Conservation (phyloP, 495 filamentous ascomycete genomes). For the Penicillium diatomitis region DNA sequence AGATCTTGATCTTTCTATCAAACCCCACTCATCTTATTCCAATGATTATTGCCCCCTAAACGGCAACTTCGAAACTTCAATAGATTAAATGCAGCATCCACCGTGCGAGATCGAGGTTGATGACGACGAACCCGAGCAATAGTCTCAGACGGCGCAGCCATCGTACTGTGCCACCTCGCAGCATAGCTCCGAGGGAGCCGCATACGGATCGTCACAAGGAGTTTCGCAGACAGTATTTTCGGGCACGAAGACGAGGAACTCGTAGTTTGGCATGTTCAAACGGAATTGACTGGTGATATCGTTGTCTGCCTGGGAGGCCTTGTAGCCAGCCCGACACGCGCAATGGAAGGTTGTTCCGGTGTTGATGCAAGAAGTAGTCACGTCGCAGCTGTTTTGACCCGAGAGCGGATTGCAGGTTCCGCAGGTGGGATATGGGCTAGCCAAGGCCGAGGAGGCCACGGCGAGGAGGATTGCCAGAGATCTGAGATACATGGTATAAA, state of each 20-base stretch:
- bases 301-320: constrained; percentile 34
- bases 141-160: constrained; percentile 20
- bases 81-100: no score
- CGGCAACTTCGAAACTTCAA: no score
- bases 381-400: constrained; percentile 33
- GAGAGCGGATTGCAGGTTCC: constrained; percentile 37
- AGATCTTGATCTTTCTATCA: no score
- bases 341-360: constrained; percentile 68
- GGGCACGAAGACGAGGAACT: constrained; percentile 36
- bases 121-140: not conserved
- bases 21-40: no score
- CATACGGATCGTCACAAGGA: constrained; percentile 29
- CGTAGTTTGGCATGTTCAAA: constrained; percentile 29
- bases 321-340: constrained; percentile 61
- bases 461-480: constrained; percentile 16
- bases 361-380: constrained; percentile 43
- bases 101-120: not conserved
- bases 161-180: constrained; percentile 25
- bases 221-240: constrained; percentile 30
- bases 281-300: constrained; percentile 31
- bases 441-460: constrained; percentile 14
- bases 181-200: constrained; percentile 24
- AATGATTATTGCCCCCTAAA: not conserved
- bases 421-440: constrained; percentile 19
- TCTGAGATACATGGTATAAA: constrained; percentile 20